Conservation (phyloP, 495 filamentous ascomycete genomes). For the Copromyces sp. region DNA sequence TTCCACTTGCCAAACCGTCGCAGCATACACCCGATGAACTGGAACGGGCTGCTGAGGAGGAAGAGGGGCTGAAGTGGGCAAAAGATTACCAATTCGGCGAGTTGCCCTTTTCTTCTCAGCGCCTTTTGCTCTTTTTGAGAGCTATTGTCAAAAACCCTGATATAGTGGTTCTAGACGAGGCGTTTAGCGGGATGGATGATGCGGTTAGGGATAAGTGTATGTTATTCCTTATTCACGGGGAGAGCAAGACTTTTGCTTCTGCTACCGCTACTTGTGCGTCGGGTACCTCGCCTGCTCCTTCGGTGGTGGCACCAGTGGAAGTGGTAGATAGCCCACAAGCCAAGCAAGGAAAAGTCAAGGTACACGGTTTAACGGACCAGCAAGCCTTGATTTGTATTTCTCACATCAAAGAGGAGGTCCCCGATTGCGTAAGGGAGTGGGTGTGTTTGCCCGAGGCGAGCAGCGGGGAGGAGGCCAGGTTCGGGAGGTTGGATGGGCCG, state of each 20-base stretch:
- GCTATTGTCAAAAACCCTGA: slow-evolving; percentile 76
- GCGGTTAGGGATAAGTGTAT: slow-evolving; percentile 75
- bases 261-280: background rate
- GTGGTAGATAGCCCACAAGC: slow-evolving; percentile 34
- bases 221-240: slow-evolving; percentile 58
- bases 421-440: slow-evolving; percentile 66
- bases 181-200: slow-evolving; percentile 83
- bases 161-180: slow-evolving; percentile 84
- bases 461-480: slow-evolving; percentile 43
- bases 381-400: slow-evolving; percentile 83
- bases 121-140: slow-evolving; percentile 74
- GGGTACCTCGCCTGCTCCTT: background rate
- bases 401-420: slow-evolving; percentile 85
- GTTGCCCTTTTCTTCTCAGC: slow-evolving; percentile 67
- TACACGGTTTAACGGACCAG: slow-evolving; percentile 46
- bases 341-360: slow-evolving; percentile 27
- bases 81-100: slow-evolving; percentile 60
- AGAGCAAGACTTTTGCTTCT: slow-evolving; percentile 28
- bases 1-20: background rate
- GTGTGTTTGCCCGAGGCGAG: slow-evolving; percentile 64
- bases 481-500: slow-evolving; percentile 46
- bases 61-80: slow-evolving; percentile 53
- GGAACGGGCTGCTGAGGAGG: background rate
- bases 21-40: background rate
- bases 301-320: background rate